Evolutionary conservation across 108 stramenopile genomes (phyloP).

Genomic region (Skeletonema marinoi): DNA sequence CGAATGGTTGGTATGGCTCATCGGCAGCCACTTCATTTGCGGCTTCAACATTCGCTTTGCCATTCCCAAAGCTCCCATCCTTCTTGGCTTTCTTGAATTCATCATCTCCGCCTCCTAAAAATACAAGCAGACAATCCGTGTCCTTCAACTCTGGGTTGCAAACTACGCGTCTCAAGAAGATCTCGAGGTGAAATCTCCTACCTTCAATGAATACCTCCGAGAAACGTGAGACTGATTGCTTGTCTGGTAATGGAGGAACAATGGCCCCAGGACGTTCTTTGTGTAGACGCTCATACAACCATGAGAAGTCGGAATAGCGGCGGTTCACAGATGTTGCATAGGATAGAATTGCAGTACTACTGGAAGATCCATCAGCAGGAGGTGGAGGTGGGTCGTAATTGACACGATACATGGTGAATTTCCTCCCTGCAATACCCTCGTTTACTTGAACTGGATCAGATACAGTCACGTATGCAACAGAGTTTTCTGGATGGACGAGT

Average conservation of each 20-base stretch:
- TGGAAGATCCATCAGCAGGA: neutral
- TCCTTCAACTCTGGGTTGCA: slow-evolving; percentile 73
- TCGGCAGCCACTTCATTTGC: slow-evolving; percentile 18
- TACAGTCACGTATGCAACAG: slow-evolving; percentile 35
- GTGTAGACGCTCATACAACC: slow-evolving; percentile 77
- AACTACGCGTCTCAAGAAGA: slow-evolving; percentile 71
- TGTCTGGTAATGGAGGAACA: slow-evolving; percentile 90
- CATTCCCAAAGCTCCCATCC: slow-evolving; percentile 24
- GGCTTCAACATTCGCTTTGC: neutral
- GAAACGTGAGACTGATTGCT: slow-evolving; percentile 63
- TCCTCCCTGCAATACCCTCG: slow-evolving; percentile 36
- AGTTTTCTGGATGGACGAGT: slow-evolving; percentile 13
- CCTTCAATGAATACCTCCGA: slow-evolving; percentile 65
- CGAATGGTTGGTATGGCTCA: neutral
- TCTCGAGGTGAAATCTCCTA: slow-evolving; percentile 76
- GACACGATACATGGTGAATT: slow-evolving; percentile 40
- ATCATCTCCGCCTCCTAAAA: slow-evolving; percentile 63
- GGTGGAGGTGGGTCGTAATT: slow-evolving; percentile 30
- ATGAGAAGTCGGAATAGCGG: slow-evolving; percentile 92
- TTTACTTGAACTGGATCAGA: slow-evolving; percentile 31
- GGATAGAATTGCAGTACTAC: slow-evolving; percentile 1
- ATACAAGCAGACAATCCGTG: slow-evolving; percentile 65
- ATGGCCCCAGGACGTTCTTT: slow-evolving; percentile 87
- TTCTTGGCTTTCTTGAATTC: slow-evolving; percentile 60
- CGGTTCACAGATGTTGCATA: slow-evolving; percentile 58